Evolutionary conservation across 2,329 filamentous ascomycete genomes (phyloP).

Genomic region (Leptographium wingfieldii): DNA sequence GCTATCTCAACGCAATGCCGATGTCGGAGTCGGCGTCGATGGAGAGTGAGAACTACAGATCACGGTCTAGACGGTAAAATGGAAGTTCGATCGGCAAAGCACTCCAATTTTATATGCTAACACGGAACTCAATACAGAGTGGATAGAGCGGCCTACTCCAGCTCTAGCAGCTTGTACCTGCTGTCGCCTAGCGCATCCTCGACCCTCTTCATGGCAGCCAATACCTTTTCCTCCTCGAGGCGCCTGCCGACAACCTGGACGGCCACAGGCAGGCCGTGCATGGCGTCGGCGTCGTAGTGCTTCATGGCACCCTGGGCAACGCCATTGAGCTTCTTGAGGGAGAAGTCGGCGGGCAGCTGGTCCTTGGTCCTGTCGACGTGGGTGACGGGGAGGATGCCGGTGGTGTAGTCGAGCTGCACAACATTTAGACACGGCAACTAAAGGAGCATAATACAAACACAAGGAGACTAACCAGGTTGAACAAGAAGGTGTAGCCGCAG

Average conservation of each 20-base stretch:
- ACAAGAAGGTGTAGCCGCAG: conserved; percentile 89
- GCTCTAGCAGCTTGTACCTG: conserved; percentile 37
- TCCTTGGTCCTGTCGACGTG: conserved; percentile 64
- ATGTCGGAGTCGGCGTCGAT: neutral
- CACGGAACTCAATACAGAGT: no score
- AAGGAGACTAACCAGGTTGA: conserved; percentile 56
- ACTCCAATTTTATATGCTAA: no score
- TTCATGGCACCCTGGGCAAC: conserved; percentile 75
- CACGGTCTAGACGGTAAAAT: no score
- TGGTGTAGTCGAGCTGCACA: conserved; percentile 65
- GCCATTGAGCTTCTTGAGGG: conserved; percentile 55
- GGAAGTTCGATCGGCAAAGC: no score
- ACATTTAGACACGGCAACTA: conserved; percentile 2
- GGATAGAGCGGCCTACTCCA: conserved; percentile 22
- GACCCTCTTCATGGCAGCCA: conserved; percentile 66
- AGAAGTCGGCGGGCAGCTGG: conserved; percentile 48
- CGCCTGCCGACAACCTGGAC: conserved; percentile 73
- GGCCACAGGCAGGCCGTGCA: conserved; percentile 79
- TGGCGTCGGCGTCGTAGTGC: conserved; percentile 67
- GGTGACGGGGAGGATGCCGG: conserved; percentile 72
- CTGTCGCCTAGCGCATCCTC: conserved; percentile 57
- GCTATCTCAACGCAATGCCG: neutral
- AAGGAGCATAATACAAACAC: no score
- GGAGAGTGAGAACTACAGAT: no score
- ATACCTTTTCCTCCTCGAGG: conserved; percentile 77